phyloP scores from a whole-genome alignment of 129 eudicot species.

The Escallonia rubra region DNA sequence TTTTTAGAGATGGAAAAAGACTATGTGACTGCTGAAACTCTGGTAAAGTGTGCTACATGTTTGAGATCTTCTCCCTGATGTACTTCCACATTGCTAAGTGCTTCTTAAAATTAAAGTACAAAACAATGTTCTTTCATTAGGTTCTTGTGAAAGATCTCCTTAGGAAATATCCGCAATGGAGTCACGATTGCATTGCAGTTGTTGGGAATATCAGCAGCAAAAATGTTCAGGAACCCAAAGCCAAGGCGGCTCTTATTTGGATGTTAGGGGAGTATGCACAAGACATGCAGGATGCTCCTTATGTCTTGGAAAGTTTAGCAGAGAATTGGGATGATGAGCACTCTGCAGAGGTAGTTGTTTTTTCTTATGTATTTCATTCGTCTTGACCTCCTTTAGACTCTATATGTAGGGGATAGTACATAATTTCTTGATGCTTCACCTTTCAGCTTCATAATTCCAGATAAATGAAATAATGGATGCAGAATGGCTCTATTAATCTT shows the following conservation, averaged over 20 bases:
- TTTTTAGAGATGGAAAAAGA: slow-evolving; percentile 99
- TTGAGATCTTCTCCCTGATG: not conserved
- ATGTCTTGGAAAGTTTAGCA: slow-evolving; percentile 69
- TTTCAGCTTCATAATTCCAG: too few relatives aligned
- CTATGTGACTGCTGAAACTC: slow-evolving; percentile 95
- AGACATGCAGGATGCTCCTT: slow-evolving; percentile 98
- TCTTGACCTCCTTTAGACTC: not conserved
- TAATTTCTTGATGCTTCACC: too few relatives aligned
- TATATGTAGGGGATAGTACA: not conserved
- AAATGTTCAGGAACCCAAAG: slow-evolving; percentile 94
- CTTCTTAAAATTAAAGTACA: not conserved
- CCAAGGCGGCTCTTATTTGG: slow-evolving; percentile 98
- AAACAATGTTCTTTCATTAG: slow-evolving; percentile 26
- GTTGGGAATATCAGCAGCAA: slow-evolving; percentile 97
- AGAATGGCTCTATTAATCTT: not conserved
- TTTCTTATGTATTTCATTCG: slow-evolving; percentile 1
- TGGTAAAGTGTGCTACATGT: slow-evolving; percentile 27
- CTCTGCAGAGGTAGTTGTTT: slow-evolving; percentile 69
- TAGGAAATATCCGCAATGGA: slow-evolving; percentile 98
- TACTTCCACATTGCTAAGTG: not conserved
- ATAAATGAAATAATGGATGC: not conserved
- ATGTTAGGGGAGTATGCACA: slow-evolving; percentile 98
- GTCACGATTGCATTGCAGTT: slow-evolving; percentile 97
- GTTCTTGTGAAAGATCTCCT: slow-evolving; percentile 97
- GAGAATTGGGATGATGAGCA: slow-evolving; percentile 94